Conservation (phyloP, 768 basidiomycete genomes). For the Lepiota venenata region DNA sequence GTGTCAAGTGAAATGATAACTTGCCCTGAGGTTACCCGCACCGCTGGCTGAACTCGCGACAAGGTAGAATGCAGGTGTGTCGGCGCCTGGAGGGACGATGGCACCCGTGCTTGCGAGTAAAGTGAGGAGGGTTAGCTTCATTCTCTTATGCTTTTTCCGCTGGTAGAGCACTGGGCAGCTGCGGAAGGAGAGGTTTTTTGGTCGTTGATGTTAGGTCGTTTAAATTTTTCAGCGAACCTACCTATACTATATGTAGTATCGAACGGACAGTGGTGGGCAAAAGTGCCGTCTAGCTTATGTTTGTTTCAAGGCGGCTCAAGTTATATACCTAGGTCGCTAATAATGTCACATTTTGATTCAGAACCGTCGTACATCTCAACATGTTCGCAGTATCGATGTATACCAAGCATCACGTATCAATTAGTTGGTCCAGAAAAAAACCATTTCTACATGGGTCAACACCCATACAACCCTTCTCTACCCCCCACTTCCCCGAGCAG, state of each 20-base stretch:
- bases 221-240: neutral
- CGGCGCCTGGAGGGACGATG: slow-evolving; percentile 23
- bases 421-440: too few relatives aligned
- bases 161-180: neutral
- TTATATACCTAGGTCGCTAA: too few relatives aligned
- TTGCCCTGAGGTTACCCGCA: slow-evolving; percentile 16
- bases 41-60: slow-evolving; percentile 19
- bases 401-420: too few relatives aligned
- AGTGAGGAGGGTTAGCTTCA: slow-evolving; percentile 10
- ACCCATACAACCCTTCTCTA: too few relatives aligned
- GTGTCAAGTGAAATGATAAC: neutral
- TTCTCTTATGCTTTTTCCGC: neutral
- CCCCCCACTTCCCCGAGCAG: slow-evolving; percentile 1
- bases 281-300: too few relatives aligned
- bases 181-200: neutral
- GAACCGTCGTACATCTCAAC: too few relatives aligned
- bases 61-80: slow-evolving; percentile 32
- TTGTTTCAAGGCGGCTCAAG: too few relatives aligned
- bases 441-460: too few relatives aligned
- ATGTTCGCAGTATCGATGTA: too few relatives aligned
- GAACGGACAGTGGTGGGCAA: too few relatives aligned
- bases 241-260: too few relatives aligned
- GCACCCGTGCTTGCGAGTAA: slow-evolving; percentile 11
- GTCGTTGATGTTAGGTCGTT: neutral
- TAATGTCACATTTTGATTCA: too few relatives aligned